phyloP scores from a whole-genome alignment of 345 rosid genomes.

The Sonneratia alba region DNA sequence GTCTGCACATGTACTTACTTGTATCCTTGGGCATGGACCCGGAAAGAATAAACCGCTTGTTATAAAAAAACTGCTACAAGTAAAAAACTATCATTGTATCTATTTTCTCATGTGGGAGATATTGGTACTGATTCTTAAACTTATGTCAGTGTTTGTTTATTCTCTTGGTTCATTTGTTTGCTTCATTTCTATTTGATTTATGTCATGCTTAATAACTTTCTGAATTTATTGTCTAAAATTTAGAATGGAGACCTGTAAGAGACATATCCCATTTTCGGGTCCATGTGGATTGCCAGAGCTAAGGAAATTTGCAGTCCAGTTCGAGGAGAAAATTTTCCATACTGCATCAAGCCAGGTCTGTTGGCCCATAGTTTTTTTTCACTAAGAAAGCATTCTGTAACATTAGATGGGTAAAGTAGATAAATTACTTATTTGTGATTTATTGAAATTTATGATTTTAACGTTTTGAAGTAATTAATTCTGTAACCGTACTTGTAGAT shows the following conservation, averaged over 20 bases:
- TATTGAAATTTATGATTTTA: not conserved
- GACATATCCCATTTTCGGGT: constrained; percentile 60
- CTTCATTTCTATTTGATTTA: not conserved
- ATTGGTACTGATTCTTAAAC: not conserved
- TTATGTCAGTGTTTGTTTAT: not conserved
- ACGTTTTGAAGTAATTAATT: not conserved
- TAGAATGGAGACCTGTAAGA: constrained; percentile 61
- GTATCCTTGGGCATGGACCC: no score
- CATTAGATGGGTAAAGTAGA: not conserved
- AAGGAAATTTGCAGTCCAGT: constrained; percentile 59
- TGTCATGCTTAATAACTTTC: not conserved
- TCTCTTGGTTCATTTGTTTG: not conserved
- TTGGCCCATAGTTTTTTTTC: not conserved
- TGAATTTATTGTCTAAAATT: not conserved
- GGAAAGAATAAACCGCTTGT: no score
- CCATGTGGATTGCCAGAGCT: constrained; percentile 59
- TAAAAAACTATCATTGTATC: no score
- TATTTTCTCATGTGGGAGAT: not conserved
- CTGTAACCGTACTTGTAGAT: not conserved
- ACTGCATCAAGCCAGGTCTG: constrained; percentile 61
- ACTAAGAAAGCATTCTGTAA: not conserved
- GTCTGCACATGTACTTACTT: no score
- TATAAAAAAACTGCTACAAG: no score
- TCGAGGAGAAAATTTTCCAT: constrained; percentile 69
- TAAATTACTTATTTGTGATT: not conserved